Evolutionary conservation across 257 asterid species (phyloP).

Genomic region (Salvia miltiorrhiza): DNA sequence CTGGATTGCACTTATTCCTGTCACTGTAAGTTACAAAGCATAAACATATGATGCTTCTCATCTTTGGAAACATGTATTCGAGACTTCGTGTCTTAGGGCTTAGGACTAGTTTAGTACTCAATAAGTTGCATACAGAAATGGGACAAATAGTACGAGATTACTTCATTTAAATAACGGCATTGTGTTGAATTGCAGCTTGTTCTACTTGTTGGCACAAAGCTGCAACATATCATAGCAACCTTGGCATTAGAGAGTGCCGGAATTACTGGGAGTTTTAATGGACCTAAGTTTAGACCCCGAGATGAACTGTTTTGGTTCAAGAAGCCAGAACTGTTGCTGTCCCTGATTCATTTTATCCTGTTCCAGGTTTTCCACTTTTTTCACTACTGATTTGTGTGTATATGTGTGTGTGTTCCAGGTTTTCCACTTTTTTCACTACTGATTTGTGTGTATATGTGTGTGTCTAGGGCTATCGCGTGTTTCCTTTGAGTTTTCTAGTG

Average conservation of each 20-base stretch:
- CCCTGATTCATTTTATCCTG: constrained; percentile 84
- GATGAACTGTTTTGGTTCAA: constrained; percentile 98
- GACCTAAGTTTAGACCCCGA: constrained; percentile 71
- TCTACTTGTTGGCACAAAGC: constrained; percentile 82
- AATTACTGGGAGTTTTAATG: constrained; percentile 47
- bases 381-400: neutral
- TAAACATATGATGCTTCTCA: neutral
- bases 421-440: constrained; percentile 12
- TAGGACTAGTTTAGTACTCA: neutral
- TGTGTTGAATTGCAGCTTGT: constrained; percentile 61
- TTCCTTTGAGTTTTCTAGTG: neutral
- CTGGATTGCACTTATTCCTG: constrained; percentile 96
- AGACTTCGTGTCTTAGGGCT: neutral
- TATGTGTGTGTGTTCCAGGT: constrained; percentile 70
- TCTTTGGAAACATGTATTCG: neutral
- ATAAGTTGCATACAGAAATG: neutral
- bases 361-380: constrained; percentile 69
- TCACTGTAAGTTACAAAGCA: constrained; percentile 57
- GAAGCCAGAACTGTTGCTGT: constrained; percentile 74
- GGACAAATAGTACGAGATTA: neutral
- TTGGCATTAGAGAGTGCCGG: constrained; percentile 96
- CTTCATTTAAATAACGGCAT: neutral
- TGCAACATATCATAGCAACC: constrained; percentile 95
- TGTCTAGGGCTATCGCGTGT: constrained; percentile 9
- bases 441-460: neutral